phyloP scores from a whole-genome alignment of 2,329 filamentous ascomycete species.

The Blastomyces silverae region DNA sequence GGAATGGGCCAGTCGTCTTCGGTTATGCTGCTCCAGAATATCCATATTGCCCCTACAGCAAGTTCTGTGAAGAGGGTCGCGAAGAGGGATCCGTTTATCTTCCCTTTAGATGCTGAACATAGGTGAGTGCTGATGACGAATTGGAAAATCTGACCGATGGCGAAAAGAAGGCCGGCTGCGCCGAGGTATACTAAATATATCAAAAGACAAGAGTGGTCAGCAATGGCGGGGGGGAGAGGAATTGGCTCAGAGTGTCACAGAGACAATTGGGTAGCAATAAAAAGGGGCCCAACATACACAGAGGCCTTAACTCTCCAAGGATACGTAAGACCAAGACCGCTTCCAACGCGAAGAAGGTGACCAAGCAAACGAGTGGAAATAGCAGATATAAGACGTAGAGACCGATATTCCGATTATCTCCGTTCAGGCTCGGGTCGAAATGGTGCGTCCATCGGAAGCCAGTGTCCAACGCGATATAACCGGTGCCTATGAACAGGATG shows the following conservation, averaged over 20 bases:
- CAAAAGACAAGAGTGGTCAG: background rate
- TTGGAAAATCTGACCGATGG: slow-evolving; percentile 90
- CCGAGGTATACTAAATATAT: slow-evolving; percentile 59
- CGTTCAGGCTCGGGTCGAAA: slow-evolving; percentile 57
- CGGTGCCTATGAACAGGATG: slow-evolving; percentile 76
- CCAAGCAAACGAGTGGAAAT: slow-evolving; percentile 79
- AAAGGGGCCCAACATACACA: slow-evolving; percentile 51
- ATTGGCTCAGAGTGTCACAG: background rate
- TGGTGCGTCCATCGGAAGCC: slow-evolving; percentile 76
- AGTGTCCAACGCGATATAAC: slow-evolving; percentile 92
- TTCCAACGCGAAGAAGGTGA: slow-evolving; percentile 79
- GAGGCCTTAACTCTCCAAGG: slow-evolving; percentile 82
- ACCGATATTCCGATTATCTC: slow-evolving; percentile 64
- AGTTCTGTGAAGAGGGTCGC: slow-evolving; percentile 86
- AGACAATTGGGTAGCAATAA: background rate
- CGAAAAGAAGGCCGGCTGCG: slow-evolving; percentile 71
- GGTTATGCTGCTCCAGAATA: slow-evolving; percentile 98
- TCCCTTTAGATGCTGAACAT: slow-evolving; percentile 72
- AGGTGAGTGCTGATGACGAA: slow-evolving; percentile 89
- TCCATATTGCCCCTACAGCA: slow-evolving; percentile 75
- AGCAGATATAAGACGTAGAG: slow-evolving; percentile 94
- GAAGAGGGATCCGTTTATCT: slow-evolving; percentile 89
- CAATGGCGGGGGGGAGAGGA: slow-evolving; percentile 1
- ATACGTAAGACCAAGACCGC: slow-evolving; percentile 74
- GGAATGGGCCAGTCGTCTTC: slow-evolving; percentile 91